Percentiles rank a stretch among this genome's conserved stretches.
Conservation (phyloP, 2,329 filamentous ascomycete species). For the Hymenoscyphus fraxineus region DNA sequence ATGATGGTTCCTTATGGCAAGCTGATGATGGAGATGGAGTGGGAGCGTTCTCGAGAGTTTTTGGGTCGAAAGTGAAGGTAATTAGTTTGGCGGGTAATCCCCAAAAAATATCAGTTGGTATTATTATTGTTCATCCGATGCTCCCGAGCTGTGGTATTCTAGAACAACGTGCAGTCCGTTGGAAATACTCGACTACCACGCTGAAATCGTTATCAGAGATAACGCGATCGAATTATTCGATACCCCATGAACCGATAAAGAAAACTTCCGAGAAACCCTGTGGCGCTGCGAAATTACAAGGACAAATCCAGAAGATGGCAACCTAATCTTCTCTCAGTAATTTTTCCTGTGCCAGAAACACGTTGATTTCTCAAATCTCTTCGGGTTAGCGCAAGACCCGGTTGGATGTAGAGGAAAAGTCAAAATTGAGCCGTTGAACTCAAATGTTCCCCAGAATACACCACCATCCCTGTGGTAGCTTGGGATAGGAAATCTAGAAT, state of each 20-base stretch:
- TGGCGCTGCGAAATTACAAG: neutral
- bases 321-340: neutral
- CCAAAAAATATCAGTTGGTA: neutral
- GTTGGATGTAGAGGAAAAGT: neutral
- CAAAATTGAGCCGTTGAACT: neutral
- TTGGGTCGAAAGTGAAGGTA: neutral
- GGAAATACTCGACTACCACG: neutral
- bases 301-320: neutral
- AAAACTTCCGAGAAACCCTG: constrained; percentile 3
- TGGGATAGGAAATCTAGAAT: neutral
- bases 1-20: neutral
- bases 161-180: neutral
- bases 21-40: neutral
- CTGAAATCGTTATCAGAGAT: constrained; percentile 7
- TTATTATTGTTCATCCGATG: neutral
- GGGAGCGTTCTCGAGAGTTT: neutral
- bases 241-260: neutral
- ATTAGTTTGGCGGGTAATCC: neutral
- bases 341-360: neutral
- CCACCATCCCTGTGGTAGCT: neutral
- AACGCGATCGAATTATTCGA: neutral
- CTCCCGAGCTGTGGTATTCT: neutral
- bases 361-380: neutral
- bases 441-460: neutral
- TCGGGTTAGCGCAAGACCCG: neutral